Base-by-base conservation (phyloP, 169 alveolate species). In the Plasmodium fragile region DNA sequence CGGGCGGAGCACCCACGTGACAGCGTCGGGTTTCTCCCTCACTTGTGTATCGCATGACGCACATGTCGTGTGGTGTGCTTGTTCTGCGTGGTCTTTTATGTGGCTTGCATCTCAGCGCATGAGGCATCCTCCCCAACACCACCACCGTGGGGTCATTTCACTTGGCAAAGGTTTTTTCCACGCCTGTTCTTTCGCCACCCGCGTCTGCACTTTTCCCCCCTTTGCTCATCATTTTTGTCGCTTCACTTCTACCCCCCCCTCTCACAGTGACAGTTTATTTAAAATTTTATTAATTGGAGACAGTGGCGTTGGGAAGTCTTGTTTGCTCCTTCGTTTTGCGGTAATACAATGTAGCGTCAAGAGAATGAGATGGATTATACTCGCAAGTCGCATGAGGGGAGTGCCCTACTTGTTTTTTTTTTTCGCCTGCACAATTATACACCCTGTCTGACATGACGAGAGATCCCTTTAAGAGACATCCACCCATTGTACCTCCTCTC, bases 261-360 rank as follows among this genome's bases (percentile, higher is more conserved):
- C 30, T 49, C 65, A 25, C 92, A 96, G 97, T 97, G 99, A 99
- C 94, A 97, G 98, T 92, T 96, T 99, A 83, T 97, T 99, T 96
- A 99, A 99, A 96, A 95, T 99, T 69, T 97, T 99, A 69, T 95
- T 99, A 82, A 98, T 99, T 80, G 99, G 99, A n/a, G 99, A 99
- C 87, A 97, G 99, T 52, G 99, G 99, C 73, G 99, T 98, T 25
- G 99, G 99, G 36, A 99, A 99, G 95, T 98, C 99, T 11, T 98
- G 99, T 79, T 96, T 99, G 91, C 97, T 99, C 73, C 98, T 98
- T 91, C 96, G 99, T 72, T 99, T 98, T 95, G 99, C 99, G 79
- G 99, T 98, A 95, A 96, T 97, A 81, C 75, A n/a, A n/a, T 94
- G 75, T 28, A 81, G 49, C 43, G 18, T 79, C 16, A 45, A 65